A percentile compares a stretch with the other conserved stretches of the same genome.
Conservation (phyloP, 108 stramenopile species). For the Pseudonitzschia multiseries region DNA sequence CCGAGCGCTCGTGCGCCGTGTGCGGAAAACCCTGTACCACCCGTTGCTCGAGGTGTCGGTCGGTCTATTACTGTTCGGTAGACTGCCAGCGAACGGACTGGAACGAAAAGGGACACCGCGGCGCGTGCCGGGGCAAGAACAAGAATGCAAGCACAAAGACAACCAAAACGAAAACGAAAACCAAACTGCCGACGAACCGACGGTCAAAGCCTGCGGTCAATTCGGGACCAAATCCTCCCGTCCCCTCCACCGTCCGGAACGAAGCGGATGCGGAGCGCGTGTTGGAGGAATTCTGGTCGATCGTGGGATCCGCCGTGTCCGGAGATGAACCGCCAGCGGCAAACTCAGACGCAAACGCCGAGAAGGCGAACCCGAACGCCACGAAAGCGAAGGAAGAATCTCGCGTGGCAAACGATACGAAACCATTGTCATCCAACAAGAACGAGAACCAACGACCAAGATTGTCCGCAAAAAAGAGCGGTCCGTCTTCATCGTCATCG, state of each 20-base stretch:
- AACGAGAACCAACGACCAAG: background rate
- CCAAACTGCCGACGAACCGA: background rate
- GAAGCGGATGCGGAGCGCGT: conserved; percentile 16
- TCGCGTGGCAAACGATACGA: background rate
- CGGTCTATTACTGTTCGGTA: conserved; percentile 42
- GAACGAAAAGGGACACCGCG: conserved; percentile 28
- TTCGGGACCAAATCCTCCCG: conserved; percentile 1
- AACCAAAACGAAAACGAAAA: background rate
- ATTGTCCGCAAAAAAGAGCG: no score
- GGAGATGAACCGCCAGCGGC: background rate
- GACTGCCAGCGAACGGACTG: conserved; percentile 44
- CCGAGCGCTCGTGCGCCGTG: conserved; percentile 1
- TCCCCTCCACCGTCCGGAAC: background rate
- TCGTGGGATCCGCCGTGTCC: background rate
- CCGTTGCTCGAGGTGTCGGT: conserved; percentile 37
- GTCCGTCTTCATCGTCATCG: background rate
- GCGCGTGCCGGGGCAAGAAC: conserved; percentile 8
- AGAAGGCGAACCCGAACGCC: background rate
- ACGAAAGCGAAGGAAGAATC: background rate
- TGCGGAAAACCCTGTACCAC: conserved; percentile 11
- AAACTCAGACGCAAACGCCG: no score
- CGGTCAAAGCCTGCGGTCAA: background rate
- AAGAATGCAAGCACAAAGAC: background rate
- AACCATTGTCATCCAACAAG: background rate
- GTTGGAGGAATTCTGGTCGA: conserved; percentile 18